Percentiles rank a stretch among this genome's conserved stretches.
Evolutionary conservation across 805 yeast species (phyloP).

Genomic region (Saturnispora besseyi): DNA sequence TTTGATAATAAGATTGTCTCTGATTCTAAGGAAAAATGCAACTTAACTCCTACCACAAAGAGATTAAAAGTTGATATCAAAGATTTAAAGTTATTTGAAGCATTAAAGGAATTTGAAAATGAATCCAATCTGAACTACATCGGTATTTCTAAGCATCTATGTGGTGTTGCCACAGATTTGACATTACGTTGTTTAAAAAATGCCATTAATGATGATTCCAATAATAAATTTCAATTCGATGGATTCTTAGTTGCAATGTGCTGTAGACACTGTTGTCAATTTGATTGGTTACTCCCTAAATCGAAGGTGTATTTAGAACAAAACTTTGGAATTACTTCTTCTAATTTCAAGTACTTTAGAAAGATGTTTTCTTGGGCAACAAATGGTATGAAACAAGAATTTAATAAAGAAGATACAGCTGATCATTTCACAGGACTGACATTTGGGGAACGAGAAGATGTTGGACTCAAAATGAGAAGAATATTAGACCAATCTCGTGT

Average conservation of each 20-base stretch:
- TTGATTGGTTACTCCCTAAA: slow-evolving; percentile 41
- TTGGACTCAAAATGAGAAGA: slow-evolving; percentile 65
- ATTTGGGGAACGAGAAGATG: slow-evolving; percentile 39
- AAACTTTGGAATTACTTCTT: slow-evolving; percentile 23
- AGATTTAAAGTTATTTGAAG: slow-evolving; percentile 49
- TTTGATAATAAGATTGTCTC: slow-evolving; percentile 57
- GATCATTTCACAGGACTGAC: slow-evolving; percentile 41
- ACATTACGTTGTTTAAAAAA: slow-evolving; percentile 54
- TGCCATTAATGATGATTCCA: slow-evolving; percentile 13
- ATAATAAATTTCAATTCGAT: slow-evolving; percentile 17
- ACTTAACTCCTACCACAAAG: slow-evolving; percentile 14
- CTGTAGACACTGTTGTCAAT: slow-evolving; percentile 77
- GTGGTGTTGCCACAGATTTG: slow-evolving; percentile 91
- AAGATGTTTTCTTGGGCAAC: slow-evolving; percentile 87
- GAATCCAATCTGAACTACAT: slow-evolving; percentile 25
- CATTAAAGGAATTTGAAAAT: slow-evolving; percentile 26
- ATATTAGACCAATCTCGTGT: slow-evolving; percentile 67
- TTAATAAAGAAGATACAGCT: slow-evolving; percentile 30
- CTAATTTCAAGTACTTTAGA: slow-evolving; percentile 34
- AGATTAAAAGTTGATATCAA: slow-evolving; percentile 72
- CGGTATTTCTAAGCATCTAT: slow-evolving; percentile 78
- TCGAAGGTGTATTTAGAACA: slow-evolving; percentile 33
- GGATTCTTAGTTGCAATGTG: slow-evolving; percentile 86
- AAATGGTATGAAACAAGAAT: slow-evolving; percentile 46
- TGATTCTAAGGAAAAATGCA: slow-evolving; percentile 34